Evolutionary conservation across 192 early-diverging fungal genomes (phyloP), one percentile per base, ranked within the genome.

Genomic region (Umbelopsis isabellina): DNA sequence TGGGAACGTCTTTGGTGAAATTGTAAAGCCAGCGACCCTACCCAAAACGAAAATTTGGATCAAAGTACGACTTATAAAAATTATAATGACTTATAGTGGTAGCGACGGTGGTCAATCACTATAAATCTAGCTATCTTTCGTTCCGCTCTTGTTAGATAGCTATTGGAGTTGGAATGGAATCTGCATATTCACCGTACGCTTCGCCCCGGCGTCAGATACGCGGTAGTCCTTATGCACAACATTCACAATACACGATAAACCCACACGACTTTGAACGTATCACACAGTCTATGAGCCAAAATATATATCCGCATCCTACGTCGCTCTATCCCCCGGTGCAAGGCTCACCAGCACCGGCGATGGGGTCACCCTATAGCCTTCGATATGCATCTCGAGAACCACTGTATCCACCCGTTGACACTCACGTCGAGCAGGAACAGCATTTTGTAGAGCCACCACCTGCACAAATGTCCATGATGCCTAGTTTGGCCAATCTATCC

Each of bases 1-100:
- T 27, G 55, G 55, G 55, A 61, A 61, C 55, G 55, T 30, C 55
- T 30, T 61, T 61, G 55, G 55, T 61, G 55, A 61, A 61, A 61
- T 61, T 61, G 55, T 7, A 61, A 61, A 61, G 55, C 55, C 55
- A 35, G 55, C 55, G 55, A 61, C 55, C 27, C 27, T 12, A 61
- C 13, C 55, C 27, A 61, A 61, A 61, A 61, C 37, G 37, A 41
- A 41, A 41, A 41, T 41, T 41, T 41, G 37, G 37, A 41, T 41
- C 37, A 41, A 5, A 41, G 37, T 41, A 41, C 37, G 37, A 41
- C 37, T 4, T 41, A 41, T 41, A 41, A 41, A 5, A 41, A 5
- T 10, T 41, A 41, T 6, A 41, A 41, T 41, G 37, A 41, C 37
- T 9, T 41, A 9, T 41, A n/a, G n/a, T 41, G 37, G 5, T 1